A percentile compares a stretch with the other conserved stretches of the same genome.
Conservation (phyloP, 164 flowering plant species). For the Nelumbo lutea region DNA sequence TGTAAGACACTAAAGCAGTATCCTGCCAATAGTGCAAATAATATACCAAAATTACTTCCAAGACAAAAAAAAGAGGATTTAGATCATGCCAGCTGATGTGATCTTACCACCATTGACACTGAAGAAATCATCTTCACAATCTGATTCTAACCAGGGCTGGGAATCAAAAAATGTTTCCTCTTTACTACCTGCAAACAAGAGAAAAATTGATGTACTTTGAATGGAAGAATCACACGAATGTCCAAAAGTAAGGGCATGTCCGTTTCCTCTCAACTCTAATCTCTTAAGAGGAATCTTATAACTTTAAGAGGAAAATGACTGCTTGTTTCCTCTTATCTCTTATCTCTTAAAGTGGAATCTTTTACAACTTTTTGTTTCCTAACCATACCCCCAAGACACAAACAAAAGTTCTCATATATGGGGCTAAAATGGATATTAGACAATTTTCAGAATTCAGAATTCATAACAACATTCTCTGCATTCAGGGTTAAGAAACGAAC, state of each 20-base stretch:
- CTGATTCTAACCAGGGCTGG: conserved; percentile 76
- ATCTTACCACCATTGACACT: conserved; percentile 87
- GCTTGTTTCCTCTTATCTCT: too few relatives aligned
- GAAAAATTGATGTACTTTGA: neutral
- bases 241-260: neutral
- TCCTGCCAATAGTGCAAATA: neutral
- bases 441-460: too few relatives aligned
- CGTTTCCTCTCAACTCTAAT: too few relatives aligned
- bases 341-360: neutral
- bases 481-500: too few relatives aligned
- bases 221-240: neutral
- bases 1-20: neutral
- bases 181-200: conserved; percentile 52
- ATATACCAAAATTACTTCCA: neutral
- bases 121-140: conserved; percentile 76
- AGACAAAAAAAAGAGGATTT: neutral
- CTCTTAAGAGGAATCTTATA: too few relatives aligned
- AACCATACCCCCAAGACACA: too few relatives aligned
- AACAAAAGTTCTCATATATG: too few relatives aligned
- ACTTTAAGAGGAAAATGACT: too few relatives aligned
- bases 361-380: too few relatives aligned
- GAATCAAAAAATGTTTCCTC: conserved; percentile 83
- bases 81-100: neutral
- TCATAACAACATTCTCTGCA: too few relatives aligned
- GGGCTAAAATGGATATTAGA: too few relatives aligned